These are phyloP conservation scores for Epicoccum sorghinum DNA, from an alignment of 2,329 filamentous ascomycete species.

Conservation along the genomic window DNA sequence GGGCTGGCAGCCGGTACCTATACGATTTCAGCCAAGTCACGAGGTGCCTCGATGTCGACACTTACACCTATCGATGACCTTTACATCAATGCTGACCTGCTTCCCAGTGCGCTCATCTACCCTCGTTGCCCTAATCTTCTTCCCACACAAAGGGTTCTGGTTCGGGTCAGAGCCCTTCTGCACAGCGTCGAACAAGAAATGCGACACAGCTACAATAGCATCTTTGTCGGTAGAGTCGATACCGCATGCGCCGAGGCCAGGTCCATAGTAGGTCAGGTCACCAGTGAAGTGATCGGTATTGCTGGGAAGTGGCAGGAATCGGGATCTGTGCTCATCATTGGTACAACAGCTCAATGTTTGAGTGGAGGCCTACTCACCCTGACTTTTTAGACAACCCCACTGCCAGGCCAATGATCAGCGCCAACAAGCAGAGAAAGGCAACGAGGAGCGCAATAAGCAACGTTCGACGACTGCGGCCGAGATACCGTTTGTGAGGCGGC, in stretches of 20 bases:
- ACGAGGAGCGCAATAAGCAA: conserved; percentile 46
- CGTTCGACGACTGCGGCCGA: conserved; percentile 47
- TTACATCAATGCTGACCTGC: conserved; percentile 62
- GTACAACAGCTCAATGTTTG: background rate
- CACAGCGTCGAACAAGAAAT: conserved; percentile 68
- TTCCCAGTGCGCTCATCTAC: conserved; percentile 52
- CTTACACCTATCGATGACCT: conserved; percentile 71
- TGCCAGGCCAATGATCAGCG: conserved; percentile 51
- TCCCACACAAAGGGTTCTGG: conserved; percentile 70
- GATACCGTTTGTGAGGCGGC: conserved; percentile 48
- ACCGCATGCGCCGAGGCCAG: conserved; percentile 73
- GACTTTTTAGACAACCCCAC: conserved; percentile 44
- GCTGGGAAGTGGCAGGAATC: conserved; percentile 59
- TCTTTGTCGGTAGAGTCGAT: conserved; percentile 60
- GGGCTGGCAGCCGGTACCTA: conserved; percentile 55
- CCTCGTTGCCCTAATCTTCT: conserved; percentile 66
- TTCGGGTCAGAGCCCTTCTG: conserved; percentile 61
- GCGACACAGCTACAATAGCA: conserved; percentile 69
- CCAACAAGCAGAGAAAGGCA: conserved; percentile 43
- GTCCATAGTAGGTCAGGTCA: conserved; percentile 72
- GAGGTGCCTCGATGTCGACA: background rate
- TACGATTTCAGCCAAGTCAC: conserved; percentile 18
- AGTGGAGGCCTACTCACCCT: conserved; percentile 13
- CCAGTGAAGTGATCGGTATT: conserved; percentile 62
- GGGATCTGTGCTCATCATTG: conserved; percentile 21